Evolutionary conservation across 495 filamentous ascomycete species (phyloP), one percentile per base, ranked within the genome.

Genomic region (Aspergillus biplanus): DNA sequence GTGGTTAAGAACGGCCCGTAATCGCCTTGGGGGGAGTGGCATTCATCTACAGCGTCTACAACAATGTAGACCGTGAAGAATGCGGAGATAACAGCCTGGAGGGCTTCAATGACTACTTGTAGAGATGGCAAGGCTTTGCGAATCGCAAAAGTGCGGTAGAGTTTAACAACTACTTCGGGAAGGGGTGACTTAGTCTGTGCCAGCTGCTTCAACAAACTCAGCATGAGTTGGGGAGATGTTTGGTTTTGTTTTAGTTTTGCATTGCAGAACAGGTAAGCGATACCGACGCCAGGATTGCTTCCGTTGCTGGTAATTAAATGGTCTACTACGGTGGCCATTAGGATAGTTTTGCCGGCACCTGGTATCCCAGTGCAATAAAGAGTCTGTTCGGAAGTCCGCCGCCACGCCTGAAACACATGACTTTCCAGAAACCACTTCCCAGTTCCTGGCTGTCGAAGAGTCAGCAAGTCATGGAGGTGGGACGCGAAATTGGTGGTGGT

Each of bases 281-380:
- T 65, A 7, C 64, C 72, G 16, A 77, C 64, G 31, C 58, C 58
- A 0, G 6, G 7, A 11, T 73, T 61, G 49, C 59, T 31, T 15
- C 6, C 9, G 49, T 70, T 69, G 3, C 12, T 59, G 0, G 44
- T 58, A 1, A 46, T 16, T 1, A 79, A 65, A 15, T 77, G 13
- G 5, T 78, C 61, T 8, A 81, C 62, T 3, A 82, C 68, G 35
- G 72, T 71, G 6, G 78, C 71, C 12, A 71, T 64, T 11, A 75
- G 58, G 5, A 80, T 73, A 16, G 79, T 79, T 65, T 82, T 82
- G 3, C 78, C 78, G 2, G 71, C 75, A 44, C 79, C 75, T 6
- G 68, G 73, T 32, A 80, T 79, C 0, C 82, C 83, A 2, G 73
- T 69, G 61, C 78, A 86, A 53, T 77, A 82, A 1, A 83, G 59